Evolutionary conservation across 352 stramenopile species (phyloP).

Genomic region (Elongisporangium anandrum): DNA sequence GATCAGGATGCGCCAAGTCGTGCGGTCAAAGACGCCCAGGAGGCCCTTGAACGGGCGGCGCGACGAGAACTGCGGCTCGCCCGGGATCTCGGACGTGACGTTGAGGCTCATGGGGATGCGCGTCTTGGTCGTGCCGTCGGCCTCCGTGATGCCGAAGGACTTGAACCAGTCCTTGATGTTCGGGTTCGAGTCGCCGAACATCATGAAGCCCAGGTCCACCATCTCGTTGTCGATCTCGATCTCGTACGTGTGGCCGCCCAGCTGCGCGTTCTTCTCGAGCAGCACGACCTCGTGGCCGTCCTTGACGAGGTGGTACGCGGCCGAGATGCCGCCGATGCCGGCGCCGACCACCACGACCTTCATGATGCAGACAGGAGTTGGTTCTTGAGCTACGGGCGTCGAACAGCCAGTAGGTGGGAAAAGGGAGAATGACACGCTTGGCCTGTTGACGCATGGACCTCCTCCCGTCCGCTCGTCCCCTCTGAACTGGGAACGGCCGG

Average conservation of each 20-base stretch:
- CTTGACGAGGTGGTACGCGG: conserved; percentile 80
- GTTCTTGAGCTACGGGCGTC: conserved; percentile 5
- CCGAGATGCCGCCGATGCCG: conserved; percentile 78
- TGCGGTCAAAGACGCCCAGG: conserved; percentile 62
- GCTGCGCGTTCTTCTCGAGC: conserved; percentile 74
- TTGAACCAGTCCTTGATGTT: conserved; percentile 91
- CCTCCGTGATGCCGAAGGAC: conserved; percentile 76
- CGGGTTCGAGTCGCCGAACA: conserved; percentile 88
- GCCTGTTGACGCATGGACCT: neutral
- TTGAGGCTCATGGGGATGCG: conserved; percentile 87
- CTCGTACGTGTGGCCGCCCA: conserved; percentile 82
- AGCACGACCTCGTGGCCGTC: conserved; percentile 81
- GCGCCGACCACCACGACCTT: conserved; percentile 84
- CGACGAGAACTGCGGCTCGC: conserved; percentile 85
- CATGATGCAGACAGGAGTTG: conserved; percentile 25
- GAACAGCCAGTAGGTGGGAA: conserved; percentile 10
- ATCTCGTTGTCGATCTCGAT: conserved; percentile 85
- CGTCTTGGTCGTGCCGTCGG: conserved; percentile 83
- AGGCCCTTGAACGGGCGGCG: conserved; percentile 68
- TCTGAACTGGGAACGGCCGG: conserved; percentile 2
- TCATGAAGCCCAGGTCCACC: conserved; percentile 88
- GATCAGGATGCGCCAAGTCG: conserved; percentile 80
- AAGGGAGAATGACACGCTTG: conserved; percentile 16
- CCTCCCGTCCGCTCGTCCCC: conserved; percentile 1
- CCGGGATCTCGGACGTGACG: conserved; percentile 73